These are phyloP conservation scores for Davidsoniella neocaledoniae DNA, from an alignment of 2,329 filamentous ascomycete species.

Conservation along the genomic window DNA sequence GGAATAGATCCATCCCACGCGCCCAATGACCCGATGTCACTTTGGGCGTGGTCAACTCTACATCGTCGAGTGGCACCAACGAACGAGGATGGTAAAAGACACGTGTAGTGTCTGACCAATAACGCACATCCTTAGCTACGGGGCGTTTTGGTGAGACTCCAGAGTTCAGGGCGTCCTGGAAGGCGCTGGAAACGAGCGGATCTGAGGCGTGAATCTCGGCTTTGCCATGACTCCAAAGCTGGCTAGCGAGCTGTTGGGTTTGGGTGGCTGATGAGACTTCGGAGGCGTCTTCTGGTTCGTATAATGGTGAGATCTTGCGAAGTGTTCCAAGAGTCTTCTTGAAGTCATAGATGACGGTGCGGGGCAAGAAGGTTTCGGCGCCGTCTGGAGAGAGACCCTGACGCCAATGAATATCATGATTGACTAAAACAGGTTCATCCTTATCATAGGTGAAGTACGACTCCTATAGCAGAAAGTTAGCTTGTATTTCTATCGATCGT, in stretches of 20 bases:
- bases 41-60: conserved; percentile 31
- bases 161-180: conserved; percentile 63
- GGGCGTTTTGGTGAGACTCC: conserved; percentile 48
- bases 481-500: too few relatives aligned
- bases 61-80: conserved; percentile 73
- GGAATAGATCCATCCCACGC: conserved; percentile 60
- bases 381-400: conserved; percentile 69
- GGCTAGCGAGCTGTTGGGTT: not conserved
- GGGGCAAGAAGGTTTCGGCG: conserved; percentile 77
- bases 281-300: conserved; percentile 26
- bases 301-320: conserved; percentile 74
- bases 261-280: not conserved
- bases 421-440: conserved; percentile 18
- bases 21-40: conserved; percentile 71
- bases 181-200: conserved; percentile 49
- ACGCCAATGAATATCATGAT: conserved; percentile 64
- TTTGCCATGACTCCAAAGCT: conserved; percentile 4
- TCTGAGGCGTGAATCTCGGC: conserved; percentile 25
- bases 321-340: conserved; percentile 87
- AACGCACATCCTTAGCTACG: conserved; percentile 57
- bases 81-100: conserved; percentile 86
- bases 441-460: conserved; percentile 86
- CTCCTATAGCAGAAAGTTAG: conserved; percentile 39
- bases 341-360: conserved; percentile 84
- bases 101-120: conserved; percentile 92